A percentile compares a stretch with the other conserved stretches of the same genome.
phyloP scores from a whole-genome alignment of 768 basidiomycete species.

The Harrya chromipes region DNA sequence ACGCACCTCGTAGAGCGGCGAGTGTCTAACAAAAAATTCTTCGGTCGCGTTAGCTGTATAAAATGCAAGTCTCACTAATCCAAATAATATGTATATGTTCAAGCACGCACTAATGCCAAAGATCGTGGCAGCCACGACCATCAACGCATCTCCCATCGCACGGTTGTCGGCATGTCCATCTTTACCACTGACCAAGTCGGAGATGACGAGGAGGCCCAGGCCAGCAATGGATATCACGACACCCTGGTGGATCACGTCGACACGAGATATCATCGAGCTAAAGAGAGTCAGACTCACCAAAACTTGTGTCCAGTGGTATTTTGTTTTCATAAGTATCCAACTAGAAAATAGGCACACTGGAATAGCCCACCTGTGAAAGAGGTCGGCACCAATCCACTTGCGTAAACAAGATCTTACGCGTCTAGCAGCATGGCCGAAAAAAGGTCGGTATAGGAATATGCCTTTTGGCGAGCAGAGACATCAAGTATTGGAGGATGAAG shows the following conservation, averaged over 20 bases:
- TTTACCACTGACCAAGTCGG: constrained; percentile 74
- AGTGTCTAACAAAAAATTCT: constrained; percentile 78
- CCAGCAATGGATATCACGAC: constrained; percentile 68
- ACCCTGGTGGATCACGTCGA: constrained; percentile 42
- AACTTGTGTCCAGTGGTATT: constrained; percentile 81
- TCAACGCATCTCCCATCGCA: constrained; percentile 78
- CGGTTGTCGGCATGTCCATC: constrained; percentile 60
- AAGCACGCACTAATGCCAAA: constrained; percentile 73
- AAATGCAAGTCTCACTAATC: constrained; percentile 1
- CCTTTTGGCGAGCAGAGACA: constrained; percentile 35
- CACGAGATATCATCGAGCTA: not conserved
- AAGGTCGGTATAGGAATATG: constrained; percentile 81
- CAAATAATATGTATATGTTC: not conserved
- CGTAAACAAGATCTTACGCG: constrained; percentile 45
- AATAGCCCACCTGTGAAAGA: constrained; percentile 68
- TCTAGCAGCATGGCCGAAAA: constrained; percentile 91
- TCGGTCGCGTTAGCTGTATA: constrained; percentile 78
- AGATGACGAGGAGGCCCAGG: constrained; percentile 73
- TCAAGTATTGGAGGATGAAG: not conserved
- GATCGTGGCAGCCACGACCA: constrained; percentile 80
- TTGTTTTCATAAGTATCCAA: constrained; percentile 75
- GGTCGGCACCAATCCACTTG: not conserved
- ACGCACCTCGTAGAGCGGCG: constrained; percentile 72
- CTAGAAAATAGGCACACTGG: constrained; percentile 80
- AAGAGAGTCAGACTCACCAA: constrained; percentile 40